Percentiles rank a stretch among this genome's conserved stretches.
Conservation (phyloP, 2,329 filamentous ascomycete species). For the Trichoderma atroviride region DNA sequence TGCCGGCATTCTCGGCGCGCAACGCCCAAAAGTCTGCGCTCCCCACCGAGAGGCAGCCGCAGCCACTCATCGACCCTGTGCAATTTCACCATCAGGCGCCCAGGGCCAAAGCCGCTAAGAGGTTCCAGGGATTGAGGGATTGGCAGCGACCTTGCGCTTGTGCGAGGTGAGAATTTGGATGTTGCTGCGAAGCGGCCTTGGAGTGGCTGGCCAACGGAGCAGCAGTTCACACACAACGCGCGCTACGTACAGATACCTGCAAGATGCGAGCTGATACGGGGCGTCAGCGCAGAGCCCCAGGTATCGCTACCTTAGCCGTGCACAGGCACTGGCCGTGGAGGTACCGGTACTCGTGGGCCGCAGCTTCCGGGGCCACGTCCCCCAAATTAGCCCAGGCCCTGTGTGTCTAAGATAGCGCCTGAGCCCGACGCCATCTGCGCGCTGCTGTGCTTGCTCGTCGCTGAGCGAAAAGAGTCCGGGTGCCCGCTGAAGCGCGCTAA, state of each 20-base stretch:
- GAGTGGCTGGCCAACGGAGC: slow-evolving; percentile 30
- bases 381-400: slow-evolving; percentile 16
- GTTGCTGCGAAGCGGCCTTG: slow-evolving; percentile 21
- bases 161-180: neutral
- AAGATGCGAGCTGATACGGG: neutral
- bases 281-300: neutral
- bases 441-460: neutral
- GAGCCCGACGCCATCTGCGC: slow-evolving; percentile 3
- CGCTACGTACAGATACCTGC: neutral
- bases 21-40: neutral
- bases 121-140: slow-evolving; percentile 26
- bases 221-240: neutral
- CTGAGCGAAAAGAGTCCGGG: slow-evolving; percentile 13
- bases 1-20: slow-evolving; percentile 22
- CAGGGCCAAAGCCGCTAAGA: slow-evolving; percentile 21
- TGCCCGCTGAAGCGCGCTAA: slow-evolving; percentile 18
- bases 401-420: slow-evolving; percentile 11
- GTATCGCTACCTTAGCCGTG: neutral
- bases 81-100: slow-evolving; percentile 28
- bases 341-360: slow-evolving; percentile 36
- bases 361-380: slow-evolving; percentile 33
- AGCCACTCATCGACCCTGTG: slow-evolving; percentile 25
- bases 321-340: neutral
- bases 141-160: slow-evolving; percentile 13
- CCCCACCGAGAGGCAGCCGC: slow-evolving; percentile 18